Evolutionary conservation across 768 basidiomycete genomes (phyloP).

Genomic region (Trichaptum fuscoviolaceum): DNA sequence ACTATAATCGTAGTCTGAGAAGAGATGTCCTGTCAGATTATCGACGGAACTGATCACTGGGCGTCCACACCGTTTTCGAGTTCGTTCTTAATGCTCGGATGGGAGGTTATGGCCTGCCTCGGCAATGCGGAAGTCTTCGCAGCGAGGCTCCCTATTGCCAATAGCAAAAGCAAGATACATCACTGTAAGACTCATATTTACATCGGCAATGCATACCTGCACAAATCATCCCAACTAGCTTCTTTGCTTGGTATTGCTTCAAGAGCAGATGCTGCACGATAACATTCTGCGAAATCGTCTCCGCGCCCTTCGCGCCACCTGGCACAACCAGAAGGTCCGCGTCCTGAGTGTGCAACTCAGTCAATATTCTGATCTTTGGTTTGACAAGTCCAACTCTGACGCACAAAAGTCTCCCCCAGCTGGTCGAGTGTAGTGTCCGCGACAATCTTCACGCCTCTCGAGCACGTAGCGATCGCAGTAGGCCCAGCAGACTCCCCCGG

Average conservation of each 20-base stretch:
- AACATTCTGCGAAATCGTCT: conserved; percentile 56
- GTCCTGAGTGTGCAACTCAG: conserved; percentile 38
- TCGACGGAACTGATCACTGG: too few relatives aligned
- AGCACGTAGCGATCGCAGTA: conserved; percentile 54
- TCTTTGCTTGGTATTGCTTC: conserved; percentile 46
- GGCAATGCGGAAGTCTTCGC: conserved; percentile 59
- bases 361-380: conserved; percentile 6
- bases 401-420: conserved; percentile 42
- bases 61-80: conserved; percentile 44
- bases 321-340: conserved; percentile 72
- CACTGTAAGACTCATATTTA: background rate
- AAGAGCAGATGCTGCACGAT: conserved; percentile 60
- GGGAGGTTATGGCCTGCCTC: conserved; percentile 67
- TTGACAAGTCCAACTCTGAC: background rate
- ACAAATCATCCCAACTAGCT: conserved; percentile 79
- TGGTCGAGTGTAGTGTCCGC: conserved; percentile 53
- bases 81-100: conserved; percentile 60
- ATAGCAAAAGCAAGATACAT: background rate
- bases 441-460: conserved; percentile 67
- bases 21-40: too few relatives aligned
- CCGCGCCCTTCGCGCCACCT: conserved; percentile 74
- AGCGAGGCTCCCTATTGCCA: conserved; percentile 53
- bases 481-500: conserved; percentile 21
- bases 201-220: conserved; percentile 45
- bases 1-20: conserved; percentile 63